Evolutionary conservation across 1,284 basidiomycete genomes (phyloP).

Genomic region (Microbotryum lychnidis-dioicae): DNA sequence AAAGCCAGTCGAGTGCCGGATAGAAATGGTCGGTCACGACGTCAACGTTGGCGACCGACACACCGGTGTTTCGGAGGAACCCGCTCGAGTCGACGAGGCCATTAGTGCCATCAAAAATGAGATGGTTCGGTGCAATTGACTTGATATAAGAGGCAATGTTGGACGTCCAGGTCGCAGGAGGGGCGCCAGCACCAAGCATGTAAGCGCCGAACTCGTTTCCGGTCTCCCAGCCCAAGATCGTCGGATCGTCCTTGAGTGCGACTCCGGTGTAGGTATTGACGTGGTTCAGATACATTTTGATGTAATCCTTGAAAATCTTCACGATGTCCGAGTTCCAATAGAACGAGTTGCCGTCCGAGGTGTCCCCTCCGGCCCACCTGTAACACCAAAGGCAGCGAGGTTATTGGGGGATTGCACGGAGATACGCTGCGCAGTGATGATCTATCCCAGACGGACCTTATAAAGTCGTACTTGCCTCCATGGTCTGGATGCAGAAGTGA

Average conservation of each 20-base stretch:
- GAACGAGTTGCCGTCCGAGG: constrained; percentile 28
- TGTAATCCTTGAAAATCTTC: constrained; percentile 33
- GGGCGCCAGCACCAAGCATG: constrained; percentile 36
- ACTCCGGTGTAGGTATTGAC: constrained; percentile 33
- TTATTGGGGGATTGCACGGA: too few relatives aligned
- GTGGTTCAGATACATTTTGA: constrained; percentile 30
- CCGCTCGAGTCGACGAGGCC: constrained; percentile 25
- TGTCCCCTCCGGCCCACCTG: constrained; percentile 30
- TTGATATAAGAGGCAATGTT: constrained; percentile 39
- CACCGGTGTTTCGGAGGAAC: constrained; percentile 15
- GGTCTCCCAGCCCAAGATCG: constrained; percentile 40
- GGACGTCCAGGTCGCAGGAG: constrained; percentile 40
- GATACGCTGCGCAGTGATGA: too few relatives aligned
- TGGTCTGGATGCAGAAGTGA: constrained; percentile 13
- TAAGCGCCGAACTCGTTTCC: constrained; percentile 41
- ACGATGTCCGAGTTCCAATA: constrained; percentile 21
- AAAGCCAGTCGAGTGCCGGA: constrained; percentile 29
- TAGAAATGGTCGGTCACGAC: constrained; percentile 36
- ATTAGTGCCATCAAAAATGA: constrained; percentile 35
- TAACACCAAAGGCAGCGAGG: too few relatives aligned
- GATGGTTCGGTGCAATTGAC: constrained; percentile 38
- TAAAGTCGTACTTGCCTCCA: constrained; percentile 32
- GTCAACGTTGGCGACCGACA: constrained; percentile 15
- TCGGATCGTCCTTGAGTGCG: constrained; percentile 29
- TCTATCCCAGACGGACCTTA: constrained; percentile 10